Evolutionary conservation across 1,284 basidiomycete species (phyloP).

Genomic region (Porogramme epimiltina): DNA sequence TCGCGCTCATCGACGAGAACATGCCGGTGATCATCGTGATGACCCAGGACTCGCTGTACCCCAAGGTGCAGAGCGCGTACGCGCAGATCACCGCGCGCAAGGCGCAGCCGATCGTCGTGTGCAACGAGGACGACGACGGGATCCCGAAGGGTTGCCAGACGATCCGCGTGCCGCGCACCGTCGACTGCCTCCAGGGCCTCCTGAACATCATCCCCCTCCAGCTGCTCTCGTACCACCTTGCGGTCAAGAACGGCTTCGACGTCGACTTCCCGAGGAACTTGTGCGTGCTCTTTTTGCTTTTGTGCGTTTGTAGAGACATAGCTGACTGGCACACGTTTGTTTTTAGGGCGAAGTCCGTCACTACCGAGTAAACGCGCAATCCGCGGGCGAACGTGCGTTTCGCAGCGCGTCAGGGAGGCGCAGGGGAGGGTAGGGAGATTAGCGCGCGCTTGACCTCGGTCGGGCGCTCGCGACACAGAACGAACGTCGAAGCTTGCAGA

Average conservation of each 20-base stretch:
- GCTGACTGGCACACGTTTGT: conserved; percentile 9
- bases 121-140: conserved; percentile 90
- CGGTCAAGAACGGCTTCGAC: conserved; percentile 93
- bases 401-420: too few species aligned
- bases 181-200: conserved; percentile 95
- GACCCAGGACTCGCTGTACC: conserved; percentile 98
- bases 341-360: conserved; percentile 80
- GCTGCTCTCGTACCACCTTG: conserved; percentile 95
- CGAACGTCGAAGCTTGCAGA: background rate
- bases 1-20: conserved; percentile 97
- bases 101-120: conserved; percentile 94
- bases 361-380: conserved; percentile 62
- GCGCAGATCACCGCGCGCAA: conserved; percentile 97
- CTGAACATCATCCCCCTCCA: conserved; percentile 98
- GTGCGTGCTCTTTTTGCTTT: conserved; percentile 45
- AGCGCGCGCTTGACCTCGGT: too few species aligned
- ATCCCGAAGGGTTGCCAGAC: conserved; percentile 80
- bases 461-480: background rate
- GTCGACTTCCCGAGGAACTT: conserved; percentile 99
- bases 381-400: conserved; percentile 6
- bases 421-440: too few species aligned
- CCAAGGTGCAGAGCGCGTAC: conserved; percentile 96
- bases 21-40: conserved; percentile 99
- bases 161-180: conserved; percentile 91
- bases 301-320: conserved; percentile 7